Evolutionary conservation across 2,329 filamentous ascomycete species (phyloP).

Genomic region (Verticillium nubilum): DNA sequence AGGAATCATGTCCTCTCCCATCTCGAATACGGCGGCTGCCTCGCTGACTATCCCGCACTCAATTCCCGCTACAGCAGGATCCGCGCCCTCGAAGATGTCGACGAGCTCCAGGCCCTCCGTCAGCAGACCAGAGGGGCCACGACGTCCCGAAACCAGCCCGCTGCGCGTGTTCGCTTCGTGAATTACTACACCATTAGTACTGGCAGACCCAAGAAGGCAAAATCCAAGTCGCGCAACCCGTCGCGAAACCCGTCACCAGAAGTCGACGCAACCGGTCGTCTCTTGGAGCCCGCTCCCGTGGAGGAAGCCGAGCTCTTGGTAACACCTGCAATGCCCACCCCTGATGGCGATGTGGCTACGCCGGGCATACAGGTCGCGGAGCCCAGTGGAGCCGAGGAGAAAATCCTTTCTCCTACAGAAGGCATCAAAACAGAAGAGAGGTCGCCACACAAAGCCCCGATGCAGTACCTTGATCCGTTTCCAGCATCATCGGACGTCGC

Average conservation of each 20-base stretch:
- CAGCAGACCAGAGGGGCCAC: slow-evolving; percentile 3
- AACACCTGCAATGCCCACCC: background rate
- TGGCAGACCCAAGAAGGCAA: slow-evolving; percentile 56
- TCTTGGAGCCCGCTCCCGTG: background rate
- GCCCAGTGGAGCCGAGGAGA: background rate
- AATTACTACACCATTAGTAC: slow-evolving; percentile 91
- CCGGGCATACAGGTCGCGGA: background rate
- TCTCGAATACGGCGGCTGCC: slow-evolving; percentile 74
- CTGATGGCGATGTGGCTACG: background rate
- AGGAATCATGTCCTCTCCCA: slow-evolving; percentile 73
- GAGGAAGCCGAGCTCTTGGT: background rate
- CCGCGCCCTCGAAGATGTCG: slow-evolving; percentile 65
- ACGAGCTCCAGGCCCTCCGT: slow-evolving; percentile 39
- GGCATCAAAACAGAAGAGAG: background rate
- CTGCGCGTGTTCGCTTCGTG: slow-evolving; percentile 62
- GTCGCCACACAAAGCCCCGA: background rate
- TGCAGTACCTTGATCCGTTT: background rate
- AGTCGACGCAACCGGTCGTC: background rate
- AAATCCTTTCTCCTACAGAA: background rate
- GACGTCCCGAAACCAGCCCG: slow-evolving; percentile 19
- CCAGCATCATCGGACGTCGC: background rate
- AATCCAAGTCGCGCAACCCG: slow-evolving; percentile 14
- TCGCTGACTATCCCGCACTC: slow-evolving; percentile 70
- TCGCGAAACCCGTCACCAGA: background rate
- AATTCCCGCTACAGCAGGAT: slow-evolving; percentile 65